Base-by-base conservation (phyloP, 2,329 filamentous ascomycete genomes). In the Hypoxylon sp. region DNA sequence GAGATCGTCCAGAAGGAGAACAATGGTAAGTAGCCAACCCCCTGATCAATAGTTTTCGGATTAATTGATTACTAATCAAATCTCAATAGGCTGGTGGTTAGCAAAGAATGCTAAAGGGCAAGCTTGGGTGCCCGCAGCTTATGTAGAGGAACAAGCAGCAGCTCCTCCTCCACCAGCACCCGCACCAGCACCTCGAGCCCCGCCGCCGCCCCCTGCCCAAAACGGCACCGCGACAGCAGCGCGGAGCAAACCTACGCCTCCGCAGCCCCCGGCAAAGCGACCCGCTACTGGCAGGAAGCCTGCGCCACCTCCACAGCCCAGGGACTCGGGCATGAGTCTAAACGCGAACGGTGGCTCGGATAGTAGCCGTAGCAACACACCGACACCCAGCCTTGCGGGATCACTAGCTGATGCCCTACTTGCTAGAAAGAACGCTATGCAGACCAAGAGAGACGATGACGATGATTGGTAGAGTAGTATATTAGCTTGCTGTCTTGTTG, bases 51-150 rank as follows among this genome's bases (percentile, higher is more conserved):
- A 47, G 4, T 13, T 62, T 52, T 62, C 10, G 14, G 3, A n/a
- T 22, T 22, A 1, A 17, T 33, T 4, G 14, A 24, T 50, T 53
- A 64, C 81, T 85, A 79, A 86, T 72, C 10, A 44, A 5, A 60
- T 46, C 31, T 57, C 56, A 42, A 42, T 73, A 97, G 95, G 96
- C 58, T 99, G 96, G 96, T 98, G 95, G 95, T 86, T 98, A 51
- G 96, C 91, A 70, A 95, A 94, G 83, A 92, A 91, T 69, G 81
- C 72, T 5, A 73, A 74, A 3, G 88, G 88, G n/a, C 93, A 96
- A 80, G 96, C 94, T 56, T 99, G 96, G 96, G 90, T 96, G 2
- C 96, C 96, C 0, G 92, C 94, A 19, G 94, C 95, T 19, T 99
- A 99, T 76, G 91, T 99, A 8, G 92, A 98, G 81, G 94, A 98